Evolutionary conservation across 2,329 filamentous ascomycete species (phyloP).

Genomic region (Emydomyces testavorans): DNA sequence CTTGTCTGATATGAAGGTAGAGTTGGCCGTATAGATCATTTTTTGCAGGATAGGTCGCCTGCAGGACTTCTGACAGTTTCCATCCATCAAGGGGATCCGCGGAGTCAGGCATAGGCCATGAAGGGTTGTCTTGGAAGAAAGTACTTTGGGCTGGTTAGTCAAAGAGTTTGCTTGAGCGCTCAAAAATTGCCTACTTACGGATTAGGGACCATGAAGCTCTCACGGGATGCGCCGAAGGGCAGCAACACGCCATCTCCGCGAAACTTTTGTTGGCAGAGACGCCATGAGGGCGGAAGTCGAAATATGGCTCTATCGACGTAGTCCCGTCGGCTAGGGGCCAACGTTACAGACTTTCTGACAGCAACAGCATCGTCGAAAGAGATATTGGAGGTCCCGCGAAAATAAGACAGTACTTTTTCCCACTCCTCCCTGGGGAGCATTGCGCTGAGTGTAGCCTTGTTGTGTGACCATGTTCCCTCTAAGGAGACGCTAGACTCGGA

Average conservation of each 20-base stretch:
- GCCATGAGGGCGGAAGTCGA: constrained; percentile 19
- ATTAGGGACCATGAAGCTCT: constrained; percentile 31
- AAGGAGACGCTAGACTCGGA: background rate
- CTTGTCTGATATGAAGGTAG: constrained; percentile 25
- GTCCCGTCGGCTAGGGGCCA: constrained; percentile 25
- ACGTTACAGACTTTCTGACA: constrained; percentile 22
- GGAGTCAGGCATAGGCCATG: constrained; percentile 32
- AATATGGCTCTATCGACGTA: constrained; percentile 25
- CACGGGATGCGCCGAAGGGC: constrained; percentile 29
- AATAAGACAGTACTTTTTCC: background rate
- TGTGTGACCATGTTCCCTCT: background rate
- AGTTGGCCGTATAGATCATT: constrained; percentile 34
- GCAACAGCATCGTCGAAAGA: constrained; percentile 16
- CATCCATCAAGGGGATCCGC: constrained; percentile 32
- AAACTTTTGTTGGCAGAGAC: constrained; percentile 25
- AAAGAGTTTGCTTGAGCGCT: background rate
- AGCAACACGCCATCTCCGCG: constrained; percentile 32
- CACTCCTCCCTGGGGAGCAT: background rate
- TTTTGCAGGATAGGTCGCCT: constrained; percentile 19
- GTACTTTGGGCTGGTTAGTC: constrained; percentile 22
- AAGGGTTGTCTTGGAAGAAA: constrained; percentile 22
- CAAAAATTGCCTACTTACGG: constrained; percentile 26
- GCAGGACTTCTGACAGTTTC: constrained; percentile 22
- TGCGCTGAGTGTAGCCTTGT: background rate
- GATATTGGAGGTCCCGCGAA: background rate